A percentile compares a stretch with the other conserved stretches of the same genome.
phyloP scores from a whole-genome alignment of 768 basidiomycete species.

The Mycena vulgaris region DNA sequence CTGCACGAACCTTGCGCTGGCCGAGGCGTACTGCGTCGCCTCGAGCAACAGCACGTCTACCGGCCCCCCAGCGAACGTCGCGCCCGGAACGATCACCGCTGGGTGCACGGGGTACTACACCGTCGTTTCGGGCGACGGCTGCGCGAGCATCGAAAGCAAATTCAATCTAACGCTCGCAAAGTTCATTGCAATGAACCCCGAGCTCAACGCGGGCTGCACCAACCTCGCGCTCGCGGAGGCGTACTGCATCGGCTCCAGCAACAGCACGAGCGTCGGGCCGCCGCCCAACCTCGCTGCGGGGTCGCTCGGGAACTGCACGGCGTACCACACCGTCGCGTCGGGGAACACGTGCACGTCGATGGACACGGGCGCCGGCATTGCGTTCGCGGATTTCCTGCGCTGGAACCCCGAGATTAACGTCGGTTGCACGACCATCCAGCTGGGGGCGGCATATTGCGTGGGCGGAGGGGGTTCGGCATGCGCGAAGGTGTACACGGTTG shows the following conservation, averaged over 20 bases:
- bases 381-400: conserved; percentile 31
- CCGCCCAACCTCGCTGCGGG: not conserved
- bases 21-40: no score
- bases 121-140: conserved; percentile 37
- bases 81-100: no score
- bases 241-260: no score
- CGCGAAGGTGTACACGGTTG: conserved; percentile 21
- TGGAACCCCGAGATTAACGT: conserved; percentile 35
- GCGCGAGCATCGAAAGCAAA: conserved; percentile 31
- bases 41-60: no score
- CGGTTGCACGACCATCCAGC: conserved; percentile 20
- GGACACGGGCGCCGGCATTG: conserved; percentile 8
- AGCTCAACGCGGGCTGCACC: conserved; percentile 37
- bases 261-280: not conserved
- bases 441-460: conserved; percentile 24
- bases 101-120: conserved; percentile 37
- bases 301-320: not conserved
- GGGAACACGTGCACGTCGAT: conserved; percentile 30
- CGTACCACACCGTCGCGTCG: not conserved
- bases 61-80: no score
- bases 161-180: no score
- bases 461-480: conserved; percentile 20
- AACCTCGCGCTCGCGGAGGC: conserved; percentile 34
- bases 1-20: no score
- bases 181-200: conserved; percentile 34